Conservation (phyloP, 768 basidiomycete genomes). For the Clathrus columnatus region DNA sequence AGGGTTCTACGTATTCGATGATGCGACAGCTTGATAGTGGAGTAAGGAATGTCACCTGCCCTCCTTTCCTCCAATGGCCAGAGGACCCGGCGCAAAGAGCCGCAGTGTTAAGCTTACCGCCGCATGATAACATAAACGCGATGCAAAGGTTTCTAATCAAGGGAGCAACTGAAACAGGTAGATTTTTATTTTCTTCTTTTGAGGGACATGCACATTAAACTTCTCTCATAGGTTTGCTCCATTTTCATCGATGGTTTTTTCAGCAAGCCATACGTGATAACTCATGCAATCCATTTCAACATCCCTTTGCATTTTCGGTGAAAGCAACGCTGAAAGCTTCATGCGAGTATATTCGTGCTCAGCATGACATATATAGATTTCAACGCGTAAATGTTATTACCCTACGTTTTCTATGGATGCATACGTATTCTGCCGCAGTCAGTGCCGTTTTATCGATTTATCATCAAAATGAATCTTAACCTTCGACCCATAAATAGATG, state of each 20-base stretch:
- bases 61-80: slow-evolving; percentile 3
- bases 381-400: neutral
- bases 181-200: neutral
- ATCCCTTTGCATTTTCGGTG: slow-evolving; percentile 3
- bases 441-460: neutral
- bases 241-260: slow-evolving; percentile 10
- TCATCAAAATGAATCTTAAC: neutral
- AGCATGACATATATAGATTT: neutral
- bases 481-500: neutral
- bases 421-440: slow-evolving; percentile 4
- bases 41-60: neutral
- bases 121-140: neutral
- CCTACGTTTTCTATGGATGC: slow-evolving; percentile 3
- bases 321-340: neutral
- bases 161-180: slow-evolving; percentile 2
- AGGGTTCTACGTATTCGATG: slow-evolving; percentile 4
- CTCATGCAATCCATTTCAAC: slow-evolving; percentile 3
- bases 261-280: neutral
- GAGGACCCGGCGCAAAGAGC: neutral
- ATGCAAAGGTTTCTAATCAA: slow-evolving; percentile 2
- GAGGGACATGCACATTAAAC: neutral
- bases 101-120: neutral
- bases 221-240: neutral
- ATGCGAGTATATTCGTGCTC: neutral
- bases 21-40: neutral